These are phyloP conservation scores for Xylaria multiplex DNA, from an alignment of 2,329 filamentous ascomycete genomes.

Conservation along the genomic window DNA sequence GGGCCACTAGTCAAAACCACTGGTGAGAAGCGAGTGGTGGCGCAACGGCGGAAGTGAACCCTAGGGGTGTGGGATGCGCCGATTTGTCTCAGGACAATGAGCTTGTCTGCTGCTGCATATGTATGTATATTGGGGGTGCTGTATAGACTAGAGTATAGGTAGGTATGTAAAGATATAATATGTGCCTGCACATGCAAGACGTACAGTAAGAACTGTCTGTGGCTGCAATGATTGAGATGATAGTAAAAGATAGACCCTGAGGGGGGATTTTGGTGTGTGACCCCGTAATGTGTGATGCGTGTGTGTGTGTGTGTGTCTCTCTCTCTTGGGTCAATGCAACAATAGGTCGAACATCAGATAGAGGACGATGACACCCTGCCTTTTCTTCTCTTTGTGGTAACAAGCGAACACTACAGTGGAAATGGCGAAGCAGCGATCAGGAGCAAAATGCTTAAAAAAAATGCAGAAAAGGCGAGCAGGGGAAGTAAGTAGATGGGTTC, in stretches of 20 bases:
- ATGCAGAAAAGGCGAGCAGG: background rate
- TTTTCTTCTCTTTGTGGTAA: background rate
- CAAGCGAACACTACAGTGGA: background rate
- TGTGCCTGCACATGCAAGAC: constrained; percentile 22
- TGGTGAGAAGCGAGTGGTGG: constrained; percentile 13
- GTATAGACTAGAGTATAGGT: background rate
- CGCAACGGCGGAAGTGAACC: constrained; percentile 8
- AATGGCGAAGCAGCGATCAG: background rate
- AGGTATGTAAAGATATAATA: background rate
- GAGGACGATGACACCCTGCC: constrained; percentile 20
- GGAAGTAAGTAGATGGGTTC: no score
- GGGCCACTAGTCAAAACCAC: background rate
- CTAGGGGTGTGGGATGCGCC: constrained; percentile 13
- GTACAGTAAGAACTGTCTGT: background rate
- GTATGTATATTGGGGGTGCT: background rate
- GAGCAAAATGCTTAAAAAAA: background rate
- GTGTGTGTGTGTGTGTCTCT: no score
- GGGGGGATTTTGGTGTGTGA: constrained; percentile 12
- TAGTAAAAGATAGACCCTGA: background rate
- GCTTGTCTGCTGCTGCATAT: constrained; percentile 18
- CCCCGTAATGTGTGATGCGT: no score
- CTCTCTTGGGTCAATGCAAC: constrained; percentile 22
- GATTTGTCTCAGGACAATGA: constrained; percentile 23
- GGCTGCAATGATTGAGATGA: constrained; percentile 21
- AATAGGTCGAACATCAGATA: constrained; percentile 16